Evolutionary conservation across 140 eudicot species (phyloP).

Genomic region (Bidens hawaiensis): DNA sequence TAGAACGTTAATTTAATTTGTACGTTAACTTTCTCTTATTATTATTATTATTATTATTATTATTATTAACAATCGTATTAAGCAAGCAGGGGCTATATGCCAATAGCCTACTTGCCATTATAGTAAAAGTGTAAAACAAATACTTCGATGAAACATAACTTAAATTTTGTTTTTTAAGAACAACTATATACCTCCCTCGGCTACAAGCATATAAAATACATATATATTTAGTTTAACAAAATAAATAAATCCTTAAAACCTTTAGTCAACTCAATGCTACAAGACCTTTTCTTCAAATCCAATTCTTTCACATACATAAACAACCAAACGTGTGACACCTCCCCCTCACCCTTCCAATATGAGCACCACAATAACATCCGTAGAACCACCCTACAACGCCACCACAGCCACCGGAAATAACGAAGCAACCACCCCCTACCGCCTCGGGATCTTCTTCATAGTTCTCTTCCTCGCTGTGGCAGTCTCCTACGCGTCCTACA

Average conservation of each 20-base stretch:
- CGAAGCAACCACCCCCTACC: not conserved
- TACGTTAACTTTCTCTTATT: too few species aligned
- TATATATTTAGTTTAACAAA: not conserved
- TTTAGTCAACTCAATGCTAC: not conserved
- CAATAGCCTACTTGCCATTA: conserved; percentile 1
- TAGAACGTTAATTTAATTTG: too few species aligned
- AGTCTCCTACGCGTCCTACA: conserved; percentile 27
- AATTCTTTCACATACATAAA: not conserved
- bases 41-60: too few species aligned
- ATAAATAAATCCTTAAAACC: not conserved
- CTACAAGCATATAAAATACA: not conserved
- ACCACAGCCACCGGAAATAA: not conserved
- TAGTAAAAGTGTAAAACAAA: not conserved
- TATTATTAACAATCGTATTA: not conserved
- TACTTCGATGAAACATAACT: not conserved
- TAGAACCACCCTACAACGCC: conserved; percentile 15
- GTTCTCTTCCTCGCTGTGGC: conserved; percentile 12
- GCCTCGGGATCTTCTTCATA: conserved; percentile 9
- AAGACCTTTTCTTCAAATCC: not conserved
- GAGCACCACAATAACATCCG: conserved; percentile 15
- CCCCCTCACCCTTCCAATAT: not conserved
- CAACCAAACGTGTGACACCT: not conserved
- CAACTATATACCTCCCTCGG: conserved; percentile 12
- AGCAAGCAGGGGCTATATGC: not conserved
- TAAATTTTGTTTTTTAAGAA: not conserved